Evolutionary conservation across 176 grass and related monocot genomes (phyloP), one percentile per base, ranked within the genome.

Genomic region (Rhynchospora pubera): DNA sequence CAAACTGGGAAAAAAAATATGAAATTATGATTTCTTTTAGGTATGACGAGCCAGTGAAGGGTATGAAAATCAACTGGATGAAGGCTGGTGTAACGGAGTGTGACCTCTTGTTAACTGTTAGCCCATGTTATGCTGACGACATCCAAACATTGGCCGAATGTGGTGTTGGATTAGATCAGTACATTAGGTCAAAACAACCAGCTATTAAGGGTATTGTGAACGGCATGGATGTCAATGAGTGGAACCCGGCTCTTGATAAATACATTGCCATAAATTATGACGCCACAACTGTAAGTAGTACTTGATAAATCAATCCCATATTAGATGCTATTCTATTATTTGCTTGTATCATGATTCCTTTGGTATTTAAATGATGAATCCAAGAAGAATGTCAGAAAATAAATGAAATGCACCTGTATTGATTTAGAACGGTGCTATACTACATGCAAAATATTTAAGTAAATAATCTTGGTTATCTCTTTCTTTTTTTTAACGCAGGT

Each of bases 31-130:
- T 0, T 26, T 30, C 50, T 76, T 81, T 82, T 82, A 97, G 94
- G 6, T 92, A 91, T 6, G 79, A 91, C 75, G 91, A 82, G 79
- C 95, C 92, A 0, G 92, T 97, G 71, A 88, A 94, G 58, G 95
- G 95, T 19, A 61, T 82, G 58, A 98, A 98, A 89, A 91, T 98
- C 82, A 98, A 98, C 81, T 98, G 95, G 95, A 92, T 98, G 92
- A 94, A 94, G 85, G 90, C 87, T 5, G 95, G 92, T 23, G 91
- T 98, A 77, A 77, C 92, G 1, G 86, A 94, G n/a, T 80, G 90
- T 19, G 85, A 94, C 84, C 69, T 14, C 73, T 86, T 89, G 0
- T 83, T 98, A 14, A 98, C 95, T 23, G 95, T 98, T 53, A 94
- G 92, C 62, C 92, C 95, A 9, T 93, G 92, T 74, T 98, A 98